Evolutionary conservation across 805 yeast genomes (phyloP).

Genomic region (Yarrowia deformans): DNA sequence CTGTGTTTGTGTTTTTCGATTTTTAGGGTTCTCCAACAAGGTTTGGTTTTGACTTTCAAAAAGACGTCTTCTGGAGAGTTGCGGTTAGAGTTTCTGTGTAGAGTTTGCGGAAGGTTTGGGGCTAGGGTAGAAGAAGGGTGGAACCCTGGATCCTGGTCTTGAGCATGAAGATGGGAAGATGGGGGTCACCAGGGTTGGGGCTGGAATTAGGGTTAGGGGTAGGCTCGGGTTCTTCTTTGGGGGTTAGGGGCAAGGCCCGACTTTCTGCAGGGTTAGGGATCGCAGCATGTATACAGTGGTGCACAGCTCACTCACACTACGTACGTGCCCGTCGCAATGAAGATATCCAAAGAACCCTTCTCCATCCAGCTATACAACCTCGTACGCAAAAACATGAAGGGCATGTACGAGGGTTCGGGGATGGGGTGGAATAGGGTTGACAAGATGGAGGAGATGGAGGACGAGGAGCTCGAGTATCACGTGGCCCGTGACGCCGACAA

Average conservation of each 20-base stretch:
- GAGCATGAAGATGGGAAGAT: too few species aligned
- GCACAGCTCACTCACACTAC: neutral
- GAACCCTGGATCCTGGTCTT: constrained; percentile 5
- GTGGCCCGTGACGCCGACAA: constrained; percentile 12
- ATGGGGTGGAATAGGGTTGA: constrained; percentile 45
- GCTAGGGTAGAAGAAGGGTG: neutral
- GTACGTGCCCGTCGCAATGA: constrained; percentile 1
- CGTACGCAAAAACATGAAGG: constrained; percentile 43
- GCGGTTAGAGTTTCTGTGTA: neutral
- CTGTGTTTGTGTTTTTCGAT: constrained; percentile 12
- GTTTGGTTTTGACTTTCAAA: neutral
- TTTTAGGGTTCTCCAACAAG: neutral
- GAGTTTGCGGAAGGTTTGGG: neutral
- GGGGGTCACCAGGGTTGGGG: constrained; percentile 1
- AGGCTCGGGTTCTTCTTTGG: too few species aligned
- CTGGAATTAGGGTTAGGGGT: neutral
- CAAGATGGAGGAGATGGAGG: constrained; percentile 46
- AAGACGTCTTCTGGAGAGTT: neutral
- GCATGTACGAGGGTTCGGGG: constrained; percentile 45
- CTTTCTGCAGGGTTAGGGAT: neutral
- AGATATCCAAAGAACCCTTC: neutral
- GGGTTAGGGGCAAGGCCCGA: neutral
- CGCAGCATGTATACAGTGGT: neutral
- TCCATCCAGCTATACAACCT: constrained; percentile 43
- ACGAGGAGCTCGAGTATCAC: constrained; percentile 42